Base-by-base conservation (phyloP, 805 yeast species). In the Barnettozyma sp. region DNA sequence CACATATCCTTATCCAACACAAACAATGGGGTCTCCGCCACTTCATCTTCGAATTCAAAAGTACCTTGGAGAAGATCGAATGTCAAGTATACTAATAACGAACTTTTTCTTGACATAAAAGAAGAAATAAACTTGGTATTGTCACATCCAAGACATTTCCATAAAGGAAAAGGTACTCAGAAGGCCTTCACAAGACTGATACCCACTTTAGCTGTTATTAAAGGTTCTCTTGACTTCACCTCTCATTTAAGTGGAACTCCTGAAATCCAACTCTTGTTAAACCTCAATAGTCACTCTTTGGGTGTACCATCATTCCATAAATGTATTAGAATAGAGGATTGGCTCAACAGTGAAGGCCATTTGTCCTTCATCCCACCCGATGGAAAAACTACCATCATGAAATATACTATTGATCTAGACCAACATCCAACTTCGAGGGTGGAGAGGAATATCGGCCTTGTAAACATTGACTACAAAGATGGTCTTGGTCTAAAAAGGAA, bases 341-440 rank as follows among this genome's bases (percentile, higher is more conserved):
- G 86, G 85, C 35, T 50, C 2, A 41, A 50, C 23, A 50, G 49
- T 5, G 70, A 71, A 1, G 77, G 76, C 1, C 44, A 59, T 0
- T 52, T 87, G 22, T 65, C 76, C 13, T 85, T 90, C 50, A 68
- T 82, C 14, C 98, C 97, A 5, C 95, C 97, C 0, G 96, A 90
- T 57, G 97, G 94, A 6, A 69, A 63, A 40, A 73, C 76, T 26
- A 63, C 68, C 3, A 53, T 88, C 16, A 71, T 79, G 69, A 58
- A 71, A 8, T 88, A 88, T 56, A 65, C 70, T 6, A 55, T 82
- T 21, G 82, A 82, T 44, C 49, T 80, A 13, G 59, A 57, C 35
- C 40, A 39, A 16, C 36, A 43, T 26, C 41, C 55, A 5, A 5
- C 34, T 2, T 38, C 43, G 1, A 46, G 41, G 11, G 23, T 41